These are phyloP conservation scores for Phytophthora citricola DNA, from an alignment of 352 stramenopile species.

Conservation along the genomic window DNA sequence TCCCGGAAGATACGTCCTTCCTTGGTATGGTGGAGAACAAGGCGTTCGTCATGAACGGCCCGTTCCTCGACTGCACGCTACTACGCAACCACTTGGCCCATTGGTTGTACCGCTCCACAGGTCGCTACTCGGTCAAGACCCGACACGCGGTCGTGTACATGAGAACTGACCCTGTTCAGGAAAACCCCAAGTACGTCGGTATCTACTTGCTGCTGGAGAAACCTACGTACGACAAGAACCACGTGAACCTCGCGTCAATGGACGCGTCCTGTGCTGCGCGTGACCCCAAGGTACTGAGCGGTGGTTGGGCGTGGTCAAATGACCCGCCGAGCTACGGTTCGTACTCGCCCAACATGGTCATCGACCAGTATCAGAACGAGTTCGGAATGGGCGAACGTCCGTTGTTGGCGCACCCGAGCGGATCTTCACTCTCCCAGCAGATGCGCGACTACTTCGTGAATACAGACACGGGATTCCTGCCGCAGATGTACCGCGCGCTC, in stretches of 20 bases:
- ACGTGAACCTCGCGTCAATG: constrained; percentile 66
- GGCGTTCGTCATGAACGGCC: constrained; percentile 79
- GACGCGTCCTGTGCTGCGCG: constrained; percentile 44
- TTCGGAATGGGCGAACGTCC: constrained; percentile 81
- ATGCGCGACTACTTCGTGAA: constrained; percentile 83
- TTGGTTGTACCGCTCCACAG: constrained; percentile 73
- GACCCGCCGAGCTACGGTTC: constrained; percentile 69
- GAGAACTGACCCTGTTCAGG: constrained; percentile 35
- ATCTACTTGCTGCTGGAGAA: constrained; percentile 86
- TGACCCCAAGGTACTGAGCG: constrained; percentile 50
- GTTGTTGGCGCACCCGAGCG: constrained; percentile 60
- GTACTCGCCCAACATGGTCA: constrained; percentile 79
- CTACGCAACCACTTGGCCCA: constrained; percentile 84
- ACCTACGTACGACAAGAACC: constrained; percentile 72
- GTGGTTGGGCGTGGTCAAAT: constrained; percentile 85
- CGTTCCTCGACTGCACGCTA: constrained; percentile 73
- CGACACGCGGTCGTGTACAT: constrained; percentile 79
- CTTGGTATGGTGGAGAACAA: constrained; percentile 70
- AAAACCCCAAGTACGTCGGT: constrained; percentile 54
- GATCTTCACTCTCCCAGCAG: constrained; percentile 61
- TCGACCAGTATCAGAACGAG: constrained; percentile 83
- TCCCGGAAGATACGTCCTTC: constrained; percentile 49
- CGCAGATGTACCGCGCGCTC: constrained; percentile 68
- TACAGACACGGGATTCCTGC: constrained; percentile 62
- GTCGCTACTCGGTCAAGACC: constrained; percentile 72